A percentile compares a stretch with the other conserved stretches of the same genome.
Conservation (phyloP, 2,329 filamentous ascomycete genomes). For the Aureobasidium sp. region DNA sequence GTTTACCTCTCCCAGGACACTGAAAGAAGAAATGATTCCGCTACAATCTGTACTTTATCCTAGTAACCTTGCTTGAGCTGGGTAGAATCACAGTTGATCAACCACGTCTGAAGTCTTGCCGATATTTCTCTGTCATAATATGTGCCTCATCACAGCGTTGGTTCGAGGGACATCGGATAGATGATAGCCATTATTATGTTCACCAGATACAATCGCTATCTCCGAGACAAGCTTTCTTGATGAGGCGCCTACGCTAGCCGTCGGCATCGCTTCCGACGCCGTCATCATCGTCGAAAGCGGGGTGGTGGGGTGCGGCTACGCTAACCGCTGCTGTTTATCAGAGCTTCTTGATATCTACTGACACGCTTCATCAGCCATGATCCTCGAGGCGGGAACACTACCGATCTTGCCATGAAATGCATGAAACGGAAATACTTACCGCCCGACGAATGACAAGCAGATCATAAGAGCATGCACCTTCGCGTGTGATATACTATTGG, state of each 20-base stretch:
- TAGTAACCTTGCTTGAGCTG: background rate
- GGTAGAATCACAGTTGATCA: background rate
- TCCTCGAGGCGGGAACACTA: background rate
- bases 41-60: conserved; percentile 3
- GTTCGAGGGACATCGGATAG: background rate
- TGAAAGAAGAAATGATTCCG: conserved; percentile 8
- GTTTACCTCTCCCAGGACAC: background rate
- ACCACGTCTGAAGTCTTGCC: background rate
- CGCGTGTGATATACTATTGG: background rate
- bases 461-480: background rate
- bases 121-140: background rate
- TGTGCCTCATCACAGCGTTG: background rate
- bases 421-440: background rate
- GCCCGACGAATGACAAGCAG: background rate
- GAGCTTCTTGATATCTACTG: background rate
- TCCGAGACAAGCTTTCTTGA: background rate
- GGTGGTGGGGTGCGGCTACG: background rate
- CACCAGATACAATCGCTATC: background rate
- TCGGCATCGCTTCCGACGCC: background rate
- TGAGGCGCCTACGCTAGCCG: background rate
- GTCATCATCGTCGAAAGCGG: background rate
- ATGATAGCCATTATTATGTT: background rate
- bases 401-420: background rate
- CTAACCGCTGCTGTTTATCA: background rate
- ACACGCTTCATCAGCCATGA: too few species aligned